phyloP scores from a whole-genome alignment of 2,329 filamentous ascomycete species.

The Thielaviopsis populi region DNA sequence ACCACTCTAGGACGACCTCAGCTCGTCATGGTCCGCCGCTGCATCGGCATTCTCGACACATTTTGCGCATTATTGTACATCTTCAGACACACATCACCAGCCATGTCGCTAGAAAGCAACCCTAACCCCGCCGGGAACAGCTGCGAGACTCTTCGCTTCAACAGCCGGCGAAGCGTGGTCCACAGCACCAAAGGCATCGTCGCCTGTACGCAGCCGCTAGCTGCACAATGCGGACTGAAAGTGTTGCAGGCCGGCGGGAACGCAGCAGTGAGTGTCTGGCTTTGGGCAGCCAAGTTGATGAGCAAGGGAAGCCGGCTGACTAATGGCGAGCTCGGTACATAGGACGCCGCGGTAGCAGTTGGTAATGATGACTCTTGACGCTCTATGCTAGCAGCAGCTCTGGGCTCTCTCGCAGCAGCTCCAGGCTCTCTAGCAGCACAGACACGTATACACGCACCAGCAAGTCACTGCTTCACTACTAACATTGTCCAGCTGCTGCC shows the following conservation, averaged over 20 bases:
- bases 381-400: too few species aligned
- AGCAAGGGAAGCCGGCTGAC: slow-evolving; percentile 4
- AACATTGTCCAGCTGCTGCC: slow-evolving; percentile 51
- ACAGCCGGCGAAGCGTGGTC: slow-evolving; percentile 60
- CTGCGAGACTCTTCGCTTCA: slow-evolving; percentile 7
- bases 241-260: slow-evolving; percentile 82
- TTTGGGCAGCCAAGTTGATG: not conserved
- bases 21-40: not conserved
- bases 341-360: slow-evolving; percentile 94
- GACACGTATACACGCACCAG: not conserved
- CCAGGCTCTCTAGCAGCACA: not conserved
- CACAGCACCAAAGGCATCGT: slow-evolving; percentile 90
- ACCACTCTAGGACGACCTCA: not conserved
- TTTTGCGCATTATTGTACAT: not conserved
- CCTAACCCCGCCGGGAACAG: not conserved
- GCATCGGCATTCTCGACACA: not conserved
- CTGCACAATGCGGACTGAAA: slow-evolving; percentile 72
- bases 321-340: not conserved
- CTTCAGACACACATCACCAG: not conserved
- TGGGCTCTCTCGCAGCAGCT: too few species aligned
- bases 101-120: not conserved
- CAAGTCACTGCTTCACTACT: not conserved
- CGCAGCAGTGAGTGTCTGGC: slow-evolving; percentile 54
- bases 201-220: slow-evolving; percentile 76
- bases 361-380: slow-evolving; percentile 42